A percentile compares a stretch with the other conserved stretches of the same genome.
phyloP scores from a whole-genome alignment of 164 flowering plant species.

The Vitis cinerea region DNA sequence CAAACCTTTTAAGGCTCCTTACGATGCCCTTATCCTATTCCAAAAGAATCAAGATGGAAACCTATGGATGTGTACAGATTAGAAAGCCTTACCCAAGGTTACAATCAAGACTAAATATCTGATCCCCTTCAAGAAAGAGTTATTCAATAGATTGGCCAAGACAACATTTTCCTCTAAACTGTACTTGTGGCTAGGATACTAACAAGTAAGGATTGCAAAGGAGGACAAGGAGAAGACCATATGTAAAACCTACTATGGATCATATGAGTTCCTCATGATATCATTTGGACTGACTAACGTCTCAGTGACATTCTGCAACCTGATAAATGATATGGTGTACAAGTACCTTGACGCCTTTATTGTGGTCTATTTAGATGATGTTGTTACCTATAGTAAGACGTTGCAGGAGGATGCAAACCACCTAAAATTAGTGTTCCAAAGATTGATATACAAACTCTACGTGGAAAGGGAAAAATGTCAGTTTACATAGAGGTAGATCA shows the following conservation, averaged over 20 bases:
- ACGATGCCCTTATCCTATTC: too few relatives aligned
- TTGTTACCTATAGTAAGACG: background rate
- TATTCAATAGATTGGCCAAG: too few relatives aligned
- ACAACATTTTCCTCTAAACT: too few relatives aligned
- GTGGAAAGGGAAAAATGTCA: background rate
- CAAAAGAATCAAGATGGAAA: too few relatives aligned
- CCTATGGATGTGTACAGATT: too few relatives aligned
- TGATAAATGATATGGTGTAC: background rate
- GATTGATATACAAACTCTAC: background rate
- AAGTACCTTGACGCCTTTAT: background rate
- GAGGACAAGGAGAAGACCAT: background rate
- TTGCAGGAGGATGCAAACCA: background rate
- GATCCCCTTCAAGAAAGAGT: background rate
- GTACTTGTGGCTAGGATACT: too few relatives aligned
- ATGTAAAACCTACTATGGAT: background rate
- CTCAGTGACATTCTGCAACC: background rate
- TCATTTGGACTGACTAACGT: background rate
- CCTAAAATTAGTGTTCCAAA: background rate
- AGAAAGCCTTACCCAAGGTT: background rate
- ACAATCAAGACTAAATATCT: background rate
- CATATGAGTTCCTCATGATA: background rate
- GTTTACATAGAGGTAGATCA: background rate
- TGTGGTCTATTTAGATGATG: background rate
- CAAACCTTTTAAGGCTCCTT: background rate
- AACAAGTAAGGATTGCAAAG: background rate